phyloP scores from a whole-genome alignment of 805 yeast genomes.

The Candida ortonii region DNA sequence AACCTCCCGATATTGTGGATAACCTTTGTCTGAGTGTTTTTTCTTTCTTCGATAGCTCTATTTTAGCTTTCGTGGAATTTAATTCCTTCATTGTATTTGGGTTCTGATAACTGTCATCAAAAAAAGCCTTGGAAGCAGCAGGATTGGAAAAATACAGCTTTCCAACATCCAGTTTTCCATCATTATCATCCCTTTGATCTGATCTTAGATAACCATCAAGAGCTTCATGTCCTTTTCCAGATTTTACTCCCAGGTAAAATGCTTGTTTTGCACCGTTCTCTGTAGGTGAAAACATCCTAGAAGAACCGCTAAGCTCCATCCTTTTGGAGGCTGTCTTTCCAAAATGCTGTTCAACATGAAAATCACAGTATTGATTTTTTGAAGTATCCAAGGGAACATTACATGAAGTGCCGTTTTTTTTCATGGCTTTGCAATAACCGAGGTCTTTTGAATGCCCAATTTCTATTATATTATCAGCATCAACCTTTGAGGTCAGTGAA shows the following conservation, averaged over 20 bases:
- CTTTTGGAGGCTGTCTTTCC: conserved; percentile 56
- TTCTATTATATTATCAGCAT: conserved; percentile 56
- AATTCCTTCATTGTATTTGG: conserved; percentile 44
- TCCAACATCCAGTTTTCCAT: conserved; percentile 18
- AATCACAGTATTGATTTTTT: conserved; percentile 60
- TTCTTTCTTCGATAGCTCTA: conserved; percentile 38
- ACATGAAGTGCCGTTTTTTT: conserved; percentile 53
- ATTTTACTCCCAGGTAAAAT: conserved; percentile 32
- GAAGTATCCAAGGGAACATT: conserved; percentile 55
- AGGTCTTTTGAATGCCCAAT: conserved; percentile 69
- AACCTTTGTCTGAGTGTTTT: conserved; percentile 32
- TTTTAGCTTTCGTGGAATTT: conserved; percentile 36
- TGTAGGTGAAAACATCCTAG: conserved; percentile 55
- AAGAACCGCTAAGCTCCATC: conserved; percentile 69
- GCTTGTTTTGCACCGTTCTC: conserved; percentile 42
- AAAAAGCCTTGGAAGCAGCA: conserved; percentile 48
- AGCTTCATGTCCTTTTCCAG: conserved; percentile 26
- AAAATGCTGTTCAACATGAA: conserved; percentile 60
- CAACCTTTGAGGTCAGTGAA: conserved; percentile 52
- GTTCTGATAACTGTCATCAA: conserved; percentile 46
- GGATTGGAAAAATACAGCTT: conserved; percentile 37
- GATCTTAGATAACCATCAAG: conserved; percentile 26
- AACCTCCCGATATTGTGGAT: conserved; percentile 27
- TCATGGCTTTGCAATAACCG: conserved; percentile 58
- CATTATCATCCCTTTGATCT: conserved; percentile 27